Base-by-base conservation (phyloP, 768 basidiomycete species). In the Gloeopeniophorella convolvens region DNA sequence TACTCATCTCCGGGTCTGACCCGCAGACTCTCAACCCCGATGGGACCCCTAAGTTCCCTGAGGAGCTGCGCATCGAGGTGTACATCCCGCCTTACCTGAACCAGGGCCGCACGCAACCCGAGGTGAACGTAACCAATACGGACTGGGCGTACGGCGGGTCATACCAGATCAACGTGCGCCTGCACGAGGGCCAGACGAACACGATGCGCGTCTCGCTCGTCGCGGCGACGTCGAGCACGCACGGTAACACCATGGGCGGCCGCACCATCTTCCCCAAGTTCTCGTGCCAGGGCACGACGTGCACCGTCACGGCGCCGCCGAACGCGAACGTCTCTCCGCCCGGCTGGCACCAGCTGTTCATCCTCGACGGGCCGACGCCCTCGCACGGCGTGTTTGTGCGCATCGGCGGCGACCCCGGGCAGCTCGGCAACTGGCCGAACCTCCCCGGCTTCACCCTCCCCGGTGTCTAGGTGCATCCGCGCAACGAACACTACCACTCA, bases 21-120 rank as follows among this genome's bases (percentile, higher is more conserved):
- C 85, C 83, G 6, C 68, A 84, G 61, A 80, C 80, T 13, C 34
- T 60, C 33, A 64, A 68, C 36, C 60, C 70, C 21, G 63, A 70
- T 26, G 63, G 63, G n/a, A 48, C 68, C 9, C 45, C 55, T 47
- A 72, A 69, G 30, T 85, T 79, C 59, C 80, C 82, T 0, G 82
- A 92, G 56, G 89, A 94, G 62, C 83, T 89, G 66, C 77, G 90
- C 11, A 76, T 76, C 56, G 75, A 85, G 63, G 81, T 84, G 23
- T 96, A 95, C 68, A 77, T 87, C 59, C 95, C 95, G 5, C 89
- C 87, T 13, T 97, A 95, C 66, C 75, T 90, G 52, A 80, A 68
- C 54, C 66, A 76, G 55, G 85, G 85, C 9, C 67, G 73, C 54
- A 63, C 56, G 4, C 85, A 83, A 50, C 92, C 86, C 0, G 69